These are phyloP conservation scores for Dactylellina haptotyla DNA, from an alignment of 2,329 filamentous ascomycete genomes.

Conservation along the genomic window DNA sequence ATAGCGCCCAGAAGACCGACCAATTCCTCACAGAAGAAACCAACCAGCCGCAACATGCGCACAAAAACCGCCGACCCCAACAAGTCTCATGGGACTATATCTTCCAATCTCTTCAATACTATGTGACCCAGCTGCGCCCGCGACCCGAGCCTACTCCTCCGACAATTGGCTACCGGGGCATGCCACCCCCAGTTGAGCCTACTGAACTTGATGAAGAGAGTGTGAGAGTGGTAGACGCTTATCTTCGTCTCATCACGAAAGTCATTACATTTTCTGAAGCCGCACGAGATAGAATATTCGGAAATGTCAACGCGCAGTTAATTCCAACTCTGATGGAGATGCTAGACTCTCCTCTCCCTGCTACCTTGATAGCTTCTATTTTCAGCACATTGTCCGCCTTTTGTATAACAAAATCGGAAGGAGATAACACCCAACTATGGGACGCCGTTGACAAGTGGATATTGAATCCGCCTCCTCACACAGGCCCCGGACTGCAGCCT, in stretches of 20 bases:
- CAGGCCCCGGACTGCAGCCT: constrained; percentile 35
- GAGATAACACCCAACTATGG: constrained; percentile 81
- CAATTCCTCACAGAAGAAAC: constrained; percentile 89
- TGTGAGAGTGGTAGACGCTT: constrained; percentile 95
- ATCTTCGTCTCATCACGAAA: constrained; percentile 86
- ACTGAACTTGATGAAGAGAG: constrained; percentile 89
- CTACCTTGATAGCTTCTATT: constrained; percentile 62
- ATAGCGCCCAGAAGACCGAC: constrained; percentile 85
- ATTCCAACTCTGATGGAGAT: constrained; percentile 80
- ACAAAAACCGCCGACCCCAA: constrained; percentile 81
- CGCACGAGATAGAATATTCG: constrained; percentile 78
- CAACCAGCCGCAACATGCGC: constrained; percentile 69
- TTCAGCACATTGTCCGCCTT: constrained; percentile 81
- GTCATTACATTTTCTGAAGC: constrained; percentile 77
- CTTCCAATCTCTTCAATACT: constrained; percentile 78
- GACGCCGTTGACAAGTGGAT: constrained; percentile 77
- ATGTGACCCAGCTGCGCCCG: constrained; percentile 56
- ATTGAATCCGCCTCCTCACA: constrained; percentile 52
- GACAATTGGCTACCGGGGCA: constrained; percentile 61
- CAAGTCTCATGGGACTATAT: constrained; percentile 94
- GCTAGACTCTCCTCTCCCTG: constrained; percentile 70
- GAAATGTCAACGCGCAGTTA: constrained; percentile 73
- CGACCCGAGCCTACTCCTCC: constrained; percentile 54
- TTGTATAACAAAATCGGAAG: constrained; percentile 75
- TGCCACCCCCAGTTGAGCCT: constrained; percentile 52